Evolutionary conservation across 345 rosid species (phyloP).

Genomic region (Gossypium ekmanianum): DNA sequence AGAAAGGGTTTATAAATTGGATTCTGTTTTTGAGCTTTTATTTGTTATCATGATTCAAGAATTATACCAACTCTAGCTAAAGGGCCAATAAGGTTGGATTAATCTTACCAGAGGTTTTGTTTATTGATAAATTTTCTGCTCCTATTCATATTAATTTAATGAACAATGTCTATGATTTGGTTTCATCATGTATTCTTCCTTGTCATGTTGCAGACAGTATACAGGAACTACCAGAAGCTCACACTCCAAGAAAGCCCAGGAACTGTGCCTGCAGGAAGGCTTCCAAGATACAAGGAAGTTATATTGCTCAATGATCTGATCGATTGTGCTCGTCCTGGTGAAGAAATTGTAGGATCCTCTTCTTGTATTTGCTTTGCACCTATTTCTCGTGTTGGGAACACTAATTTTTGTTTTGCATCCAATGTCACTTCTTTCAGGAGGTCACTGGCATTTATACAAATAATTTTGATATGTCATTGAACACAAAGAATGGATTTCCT

Average conservation of each 20-base stretch:
- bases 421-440: conserved; percentile 52
- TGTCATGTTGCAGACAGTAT: conserved; percentile 67
- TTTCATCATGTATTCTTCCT: conserved; percentile 1
- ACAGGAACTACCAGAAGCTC: conserved; percentile 95
- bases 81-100: neutral
- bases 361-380: conserved; percentile 8
- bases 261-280: conserved; percentile 98
- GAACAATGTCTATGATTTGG: neutral
- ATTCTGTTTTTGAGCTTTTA: neutral
- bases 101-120: neutral
- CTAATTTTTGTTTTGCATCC: conserved; percentile 2
- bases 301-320: conserved; percentile 87
- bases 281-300: conserved; percentile 98
- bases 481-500: conserved; percentile 96
- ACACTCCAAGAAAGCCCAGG: conserved; percentile 99
- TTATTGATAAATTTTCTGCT: neutral
- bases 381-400: neutral
- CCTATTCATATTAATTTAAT: neutral
- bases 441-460: conserved; percentile 94
- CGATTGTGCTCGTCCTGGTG: conserved; percentile 97
- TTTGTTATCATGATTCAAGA: neutral
- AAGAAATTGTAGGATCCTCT: conserved; percentile 68
- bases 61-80: neutral
- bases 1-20: neutral
- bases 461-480: conserved; percentile 87